Evolutionary conservation across 768 basidiomycete genomes (phyloP).

Genomic region (Asterophora parasitica): DNA sequence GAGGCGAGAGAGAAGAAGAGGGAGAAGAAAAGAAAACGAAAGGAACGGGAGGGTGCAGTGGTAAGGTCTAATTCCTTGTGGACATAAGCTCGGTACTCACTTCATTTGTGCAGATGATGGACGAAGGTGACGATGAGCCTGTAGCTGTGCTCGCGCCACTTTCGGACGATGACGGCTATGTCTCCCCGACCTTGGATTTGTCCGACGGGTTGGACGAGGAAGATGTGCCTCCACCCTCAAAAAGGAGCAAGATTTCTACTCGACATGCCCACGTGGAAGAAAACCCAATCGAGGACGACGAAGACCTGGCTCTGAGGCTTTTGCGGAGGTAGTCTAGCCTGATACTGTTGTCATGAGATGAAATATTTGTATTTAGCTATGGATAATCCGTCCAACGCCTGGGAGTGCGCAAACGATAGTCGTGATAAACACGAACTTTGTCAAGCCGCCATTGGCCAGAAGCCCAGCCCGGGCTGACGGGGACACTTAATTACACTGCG

Average conservation of each 20-base stretch:
- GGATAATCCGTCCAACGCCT: too few species aligned
- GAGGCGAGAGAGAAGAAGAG: constrained; percentile 83
- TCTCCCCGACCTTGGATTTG: constrained; percentile 64
- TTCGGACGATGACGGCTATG: constrained; percentile 54
- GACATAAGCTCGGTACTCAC: background rate
- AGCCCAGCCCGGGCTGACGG: too few species aligned
- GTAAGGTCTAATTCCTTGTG: constrained; percentile 17
- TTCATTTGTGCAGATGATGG: constrained; percentile 22
- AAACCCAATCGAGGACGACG: constrained; percentile 31
- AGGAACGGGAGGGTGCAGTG: constrained; percentile 62
- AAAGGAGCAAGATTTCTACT: constrained; percentile 19
- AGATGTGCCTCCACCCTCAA: constrained; percentile 30
- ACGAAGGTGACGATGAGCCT: constrained; percentile 23
- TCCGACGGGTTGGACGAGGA: constrained; percentile 24
- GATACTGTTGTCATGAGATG: too few species aligned
- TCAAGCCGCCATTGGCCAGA: too few species aligned
- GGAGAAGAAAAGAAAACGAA: constrained; percentile 91
- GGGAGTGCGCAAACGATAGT: too few species aligned
- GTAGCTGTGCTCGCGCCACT: constrained; percentile 31
- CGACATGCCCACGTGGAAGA: background rate
- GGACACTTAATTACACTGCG: too few species aligned
- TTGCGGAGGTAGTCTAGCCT: constrained; percentile 28
- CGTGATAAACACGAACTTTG: too few species aligned
- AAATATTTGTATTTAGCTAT: too few species aligned
- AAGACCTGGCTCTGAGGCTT: constrained; percentile 59